A percentile compares a stretch with the other conserved stretches of the same genome.
Evolutionary conservation across 164 flowering plant genomes (phyloP).

Genomic region (Saururus chinensis): DNA sequence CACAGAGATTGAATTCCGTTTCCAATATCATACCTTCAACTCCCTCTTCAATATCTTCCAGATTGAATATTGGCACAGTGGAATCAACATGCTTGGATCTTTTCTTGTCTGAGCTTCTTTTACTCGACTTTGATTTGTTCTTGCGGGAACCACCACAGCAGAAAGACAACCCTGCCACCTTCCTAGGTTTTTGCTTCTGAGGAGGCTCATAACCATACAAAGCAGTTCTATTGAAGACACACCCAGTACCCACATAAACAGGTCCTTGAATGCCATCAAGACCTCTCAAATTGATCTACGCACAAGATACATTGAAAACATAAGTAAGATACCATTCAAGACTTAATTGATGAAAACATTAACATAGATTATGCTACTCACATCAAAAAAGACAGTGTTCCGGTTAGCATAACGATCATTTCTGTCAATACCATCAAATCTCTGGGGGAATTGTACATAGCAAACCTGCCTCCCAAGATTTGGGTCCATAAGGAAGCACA

Average conservation of each 20-base stretch:
- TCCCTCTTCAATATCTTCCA: conserved; percentile 48
- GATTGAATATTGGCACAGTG: conserved; percentile 40
- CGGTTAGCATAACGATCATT: conserved; percentile 59
- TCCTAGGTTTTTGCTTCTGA: conserved; percentile 25
- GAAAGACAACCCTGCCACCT: conserved; percentile 14
- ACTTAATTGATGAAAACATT: no score
- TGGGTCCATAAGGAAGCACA: conserved; percentile 69
- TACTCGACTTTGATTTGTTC: conserved; percentile 21
- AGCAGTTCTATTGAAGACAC: conserved; percentile 53
- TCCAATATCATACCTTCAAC: conserved; percentile 24
- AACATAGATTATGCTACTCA: conserved; percentile 12
- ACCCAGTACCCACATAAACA: conserved; percentile 56
- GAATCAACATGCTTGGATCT: conserved; percentile 37
- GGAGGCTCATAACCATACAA: conserved; percentile 54
- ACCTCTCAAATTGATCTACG: conserved; percentile 54
- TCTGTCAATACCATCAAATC: conserved; percentile 64
- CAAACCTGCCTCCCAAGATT: conserved; percentile 45
- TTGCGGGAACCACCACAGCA: conserved; percentile 34
- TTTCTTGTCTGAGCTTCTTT: conserved; percentile 24
- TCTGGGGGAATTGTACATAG: conserved; percentile 55
- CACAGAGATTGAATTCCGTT: no score
- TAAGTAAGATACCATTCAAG: background rate
- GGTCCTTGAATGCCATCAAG: conserved; percentile 58
- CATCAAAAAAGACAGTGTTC: conserved; percentile 64
- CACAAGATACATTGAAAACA: background rate